Evolutionary conservation across 352 stramenopile species (phyloP).

Genomic region (Elongisporangium prolatum): DNA sequence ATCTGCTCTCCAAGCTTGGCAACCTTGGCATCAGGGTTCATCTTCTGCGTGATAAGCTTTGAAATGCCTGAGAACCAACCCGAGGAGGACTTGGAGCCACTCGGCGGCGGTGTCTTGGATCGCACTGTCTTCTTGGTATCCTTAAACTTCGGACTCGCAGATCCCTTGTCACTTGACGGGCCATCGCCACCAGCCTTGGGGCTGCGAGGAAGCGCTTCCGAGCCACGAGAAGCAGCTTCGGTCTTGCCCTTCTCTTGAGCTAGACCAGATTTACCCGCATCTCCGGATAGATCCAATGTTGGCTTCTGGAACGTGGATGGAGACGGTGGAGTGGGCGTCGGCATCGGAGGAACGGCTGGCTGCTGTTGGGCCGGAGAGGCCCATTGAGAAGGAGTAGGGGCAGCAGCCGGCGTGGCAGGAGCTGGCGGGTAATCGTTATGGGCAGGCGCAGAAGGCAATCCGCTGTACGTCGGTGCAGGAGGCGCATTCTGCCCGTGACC

Average conservation of each 20-base stretch:
- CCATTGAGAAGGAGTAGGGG: slow-evolving; percentile 10
- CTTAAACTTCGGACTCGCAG: slow-evolving; percentile 60
- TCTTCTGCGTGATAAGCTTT: slow-evolving; percentile 61
- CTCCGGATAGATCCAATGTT: slow-evolving; percentile 36
- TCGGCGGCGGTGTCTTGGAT: slow-evolving; percentile 80
- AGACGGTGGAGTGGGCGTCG: slow-evolving; percentile 3
- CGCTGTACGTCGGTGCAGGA: background rate
- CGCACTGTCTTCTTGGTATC: slow-evolving; percentile 50
- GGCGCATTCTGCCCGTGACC: background rate
- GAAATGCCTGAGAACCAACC: slow-evolving; percentile 38
- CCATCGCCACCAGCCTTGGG: slow-evolving; percentile 14
- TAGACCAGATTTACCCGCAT: slow-evolving; percentile 23
- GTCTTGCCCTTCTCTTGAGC: slow-evolving; percentile 15
- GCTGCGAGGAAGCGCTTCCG: slow-evolving; percentile 4
- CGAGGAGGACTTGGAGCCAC: slow-evolving; percentile 45
- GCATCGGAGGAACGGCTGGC: slow-evolving; percentile 5
- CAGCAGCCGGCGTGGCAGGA: slow-evolving; percentile 8
- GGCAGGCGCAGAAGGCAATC: background rate
- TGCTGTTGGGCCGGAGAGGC: slow-evolving; percentile 15
- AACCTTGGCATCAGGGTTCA: slow-evolving; percentile 82
- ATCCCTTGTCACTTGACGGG: slow-evolving; percentile 71
- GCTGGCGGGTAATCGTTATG: slow-evolving; percentile 1
- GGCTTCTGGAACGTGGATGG: slow-evolving; percentile 23
- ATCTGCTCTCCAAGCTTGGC: slow-evolving; percentile 73
- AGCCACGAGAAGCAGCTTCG: slow-evolving; percentile 2